phyloP scores from a whole-genome alignment of 2,329 filamentous ascomycete genomes.

The Trichophyton schoenleinii region DNA sequence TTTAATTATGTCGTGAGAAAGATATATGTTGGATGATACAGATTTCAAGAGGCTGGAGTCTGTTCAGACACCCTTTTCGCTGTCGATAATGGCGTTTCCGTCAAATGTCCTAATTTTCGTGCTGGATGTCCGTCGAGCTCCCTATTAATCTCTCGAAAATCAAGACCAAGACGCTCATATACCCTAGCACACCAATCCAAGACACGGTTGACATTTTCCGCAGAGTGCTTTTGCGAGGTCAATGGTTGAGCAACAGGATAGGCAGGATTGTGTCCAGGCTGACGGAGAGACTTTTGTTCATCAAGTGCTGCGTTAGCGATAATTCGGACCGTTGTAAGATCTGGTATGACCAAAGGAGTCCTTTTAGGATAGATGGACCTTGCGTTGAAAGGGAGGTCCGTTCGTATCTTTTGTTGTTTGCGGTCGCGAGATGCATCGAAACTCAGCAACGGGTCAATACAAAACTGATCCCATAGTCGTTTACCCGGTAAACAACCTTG shows the following conservation, averaged over 20 bases:
- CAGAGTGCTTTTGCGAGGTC: slow-evolving; percentile 6
- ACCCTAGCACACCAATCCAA: slow-evolving; percentile 25
- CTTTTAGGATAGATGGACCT: slow-evolving; percentile 17
- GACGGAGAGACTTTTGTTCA: slow-evolving; percentile 15
- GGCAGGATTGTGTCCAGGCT: neutral
- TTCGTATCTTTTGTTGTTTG: neutral
- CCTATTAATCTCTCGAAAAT: slow-evolving; percentile 22
- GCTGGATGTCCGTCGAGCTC: slow-evolving; percentile 23
- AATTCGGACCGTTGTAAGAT: slow-evolving; percentile 26
- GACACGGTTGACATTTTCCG: slow-evolving; percentile 13
- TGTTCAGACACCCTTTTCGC: neutral
- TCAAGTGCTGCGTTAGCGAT: slow-evolving; percentile 24
- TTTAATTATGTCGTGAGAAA: neutral
- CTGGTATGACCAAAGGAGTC: slow-evolving; percentile 22
- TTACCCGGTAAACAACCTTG: slow-evolving; percentile 38
- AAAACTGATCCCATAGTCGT: slow-evolving; percentile 39
- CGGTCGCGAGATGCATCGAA: neutral
- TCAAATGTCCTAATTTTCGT: neutral
- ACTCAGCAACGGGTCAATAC: slow-evolving; percentile 18
- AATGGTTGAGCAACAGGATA: neutral
- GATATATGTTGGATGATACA: neutral
- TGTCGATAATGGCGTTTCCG: neutral
- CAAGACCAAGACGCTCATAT: slow-evolving; percentile 19
- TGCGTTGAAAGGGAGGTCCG: neutral
- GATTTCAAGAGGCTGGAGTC: neutral